Base-by-base conservation (phyloP, 2,329 filamentous ascomycete species). In the Colletotrichum theobromicola region DNA sequence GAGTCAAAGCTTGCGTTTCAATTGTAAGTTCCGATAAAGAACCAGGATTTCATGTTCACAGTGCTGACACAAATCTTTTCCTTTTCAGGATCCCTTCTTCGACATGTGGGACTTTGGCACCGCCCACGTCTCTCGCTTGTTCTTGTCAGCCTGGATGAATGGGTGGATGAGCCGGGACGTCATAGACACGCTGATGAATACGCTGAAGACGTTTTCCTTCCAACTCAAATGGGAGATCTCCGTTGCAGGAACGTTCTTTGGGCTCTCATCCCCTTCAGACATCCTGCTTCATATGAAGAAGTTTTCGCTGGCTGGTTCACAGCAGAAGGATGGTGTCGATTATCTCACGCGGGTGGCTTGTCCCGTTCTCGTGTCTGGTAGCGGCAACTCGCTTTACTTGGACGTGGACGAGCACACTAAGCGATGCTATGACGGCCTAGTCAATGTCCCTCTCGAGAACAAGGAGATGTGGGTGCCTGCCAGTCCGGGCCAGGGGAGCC, bases 1-100 rank as follows among this genome's bases (percentile, higher is more conserved):
- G 87, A 1, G 79, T 88, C 80, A 84, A 83, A 70, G 87, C 87
- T 0, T 87, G 84, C 72, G 78, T 88, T 6, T 76, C 81, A 7
- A 77, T 84, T 21, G 85, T 66, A n/a, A 32, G 63, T n/a, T 28
- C n/a, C 10, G 26, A 13, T 7, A 3, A 26, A 57, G 26, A 10
- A 7, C 4, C 15, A 57, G 6, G 18, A 16, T 4, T 30, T 57
- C 24, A 5, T 57, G 50, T 28, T 2, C 24, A 15, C 4, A 16
- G 53, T 57, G 53, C 53, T 57, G 3, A 57, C 26, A n/a, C 26
- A 5, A 5, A 13, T 28, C 6, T 4, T 16, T 28, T 6, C 2
- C 8, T 50, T 15, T 8, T 9, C 12, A 66, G 63, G 63, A 87
- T 66, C 76, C 77, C 2, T 80, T 84, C 60, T 85, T 83, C 78